Evolutionary conservation across 352 stramenopile genomes (phyloP).

Genomic region (Phytophthora cactorum): DNA sequence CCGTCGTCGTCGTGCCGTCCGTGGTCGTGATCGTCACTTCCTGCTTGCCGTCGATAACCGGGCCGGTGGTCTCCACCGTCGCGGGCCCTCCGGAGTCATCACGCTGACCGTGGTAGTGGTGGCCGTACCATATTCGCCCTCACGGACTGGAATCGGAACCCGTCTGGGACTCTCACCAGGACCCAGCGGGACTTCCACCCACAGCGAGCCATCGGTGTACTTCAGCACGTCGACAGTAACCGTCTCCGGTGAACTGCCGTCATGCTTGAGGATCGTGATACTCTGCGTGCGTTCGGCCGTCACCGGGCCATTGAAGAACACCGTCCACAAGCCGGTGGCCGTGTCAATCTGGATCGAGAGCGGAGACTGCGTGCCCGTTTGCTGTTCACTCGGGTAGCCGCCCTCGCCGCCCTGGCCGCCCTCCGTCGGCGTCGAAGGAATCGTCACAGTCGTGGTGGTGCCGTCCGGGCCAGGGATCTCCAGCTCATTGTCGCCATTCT

Average conservation of each 20-base stretch:
- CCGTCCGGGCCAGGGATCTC: constrained; percentile 15
- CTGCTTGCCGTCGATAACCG: constrained; percentile 12
- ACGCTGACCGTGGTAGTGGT: not conserved
- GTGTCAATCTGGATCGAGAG: not conserved
- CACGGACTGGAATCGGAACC: too few species aligned
- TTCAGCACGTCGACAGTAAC: too few species aligned
- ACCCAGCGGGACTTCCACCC: not conserved
- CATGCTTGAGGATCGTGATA: not conserved
- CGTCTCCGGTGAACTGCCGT: not conserved
- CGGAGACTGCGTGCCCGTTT: not conserved
- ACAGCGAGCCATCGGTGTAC: too few species aligned
- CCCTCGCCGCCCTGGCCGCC: not conserved
- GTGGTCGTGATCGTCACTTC: constrained; percentile 15
- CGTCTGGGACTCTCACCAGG: not conserved
- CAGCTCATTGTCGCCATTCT: constrained; percentile 9
- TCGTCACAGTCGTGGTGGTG: constrained; percentile 12
- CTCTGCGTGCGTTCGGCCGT: not conserved
- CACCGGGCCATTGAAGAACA: not conserved
- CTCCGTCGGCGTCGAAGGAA: not conserved
- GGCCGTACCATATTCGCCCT: too few species aligned
- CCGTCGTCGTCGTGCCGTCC: constrained; percentile 2
- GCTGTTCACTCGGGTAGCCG: not conserved
- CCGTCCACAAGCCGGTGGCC: not conserved
- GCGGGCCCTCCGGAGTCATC: not conserved
- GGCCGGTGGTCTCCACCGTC: not conserved